Base-by-base conservation (phyloP, 176 grass and related monocot species). In the Luzula sylvatica region DNA sequence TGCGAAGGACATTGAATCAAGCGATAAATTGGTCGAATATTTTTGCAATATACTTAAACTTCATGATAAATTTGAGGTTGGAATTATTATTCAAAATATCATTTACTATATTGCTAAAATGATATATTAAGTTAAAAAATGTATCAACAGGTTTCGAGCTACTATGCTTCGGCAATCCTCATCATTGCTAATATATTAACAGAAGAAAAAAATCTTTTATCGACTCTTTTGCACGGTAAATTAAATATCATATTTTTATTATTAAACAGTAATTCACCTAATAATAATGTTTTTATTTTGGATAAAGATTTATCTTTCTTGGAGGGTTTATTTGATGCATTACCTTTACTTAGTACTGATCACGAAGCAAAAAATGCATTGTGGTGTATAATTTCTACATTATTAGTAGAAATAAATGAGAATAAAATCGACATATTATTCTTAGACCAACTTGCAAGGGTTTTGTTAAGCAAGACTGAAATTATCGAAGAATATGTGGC, bases 11-110 rank as follows among this genome's bases (percentile, higher is more conserved):
- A 74, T 85, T 75, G 62, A 77, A 46, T 76, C 63, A 46, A 96
- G 55, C 54, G 65, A 78, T 30, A 59, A 76, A 23, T 54, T 96
- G 60, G 65, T 86, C 58, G 40, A 76, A 69, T 78, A 76, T 32
- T 41, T 89, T 56, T 48, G 58, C 50, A 68, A 41, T 39, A 70
- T 96, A 71, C 46, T 96, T 38, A 89, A 89, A 72, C 75, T 68
- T 64, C 74, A 73, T 39, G 84, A 96, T 79, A 96, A 96, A 73
- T 64, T 74, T 86, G 90, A 96, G 84, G 90, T 96, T 28, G 55
- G 64, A 69, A 51, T 70, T 55, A 38, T 67, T 56, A 52, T 67
- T 81, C 11, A 48, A n/a, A 26, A n/a, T n/a, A n/a, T 75, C 55
- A 17, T 60, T 52, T 65, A 29, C 54, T 66, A 46, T 35, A 12